Evolutionary conservation across 345 rosid species (phyloP).

Genomic region (Psidium guajava): DNA sequence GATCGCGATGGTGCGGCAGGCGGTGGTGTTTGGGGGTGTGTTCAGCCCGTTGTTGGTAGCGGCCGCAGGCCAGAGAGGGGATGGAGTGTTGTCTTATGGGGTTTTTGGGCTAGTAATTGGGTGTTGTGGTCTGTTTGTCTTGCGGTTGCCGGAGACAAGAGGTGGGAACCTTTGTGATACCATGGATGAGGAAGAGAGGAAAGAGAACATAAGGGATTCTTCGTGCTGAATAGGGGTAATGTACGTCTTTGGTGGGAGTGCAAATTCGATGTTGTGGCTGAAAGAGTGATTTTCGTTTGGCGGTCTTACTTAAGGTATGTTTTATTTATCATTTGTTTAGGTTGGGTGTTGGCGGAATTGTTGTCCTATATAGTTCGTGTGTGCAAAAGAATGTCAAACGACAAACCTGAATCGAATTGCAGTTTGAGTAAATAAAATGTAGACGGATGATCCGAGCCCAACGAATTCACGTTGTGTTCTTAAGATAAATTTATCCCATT

Average conservation of each 20-base stretch:
- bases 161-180: slow-evolving; percentile 7
- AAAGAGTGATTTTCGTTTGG: not conserved
- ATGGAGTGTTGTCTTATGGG: not conserved
- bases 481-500: too few relatives aligned
- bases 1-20: slow-evolving; percentile 33
- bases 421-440: too few relatives aligned
- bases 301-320: not conserved
- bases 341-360: too few relatives aligned
- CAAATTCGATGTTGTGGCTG: too few relatives aligned
- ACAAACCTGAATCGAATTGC: too few relatives aligned
- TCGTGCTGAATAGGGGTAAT: not conserved
- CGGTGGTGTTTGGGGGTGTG: slow-evolving; percentile 5
- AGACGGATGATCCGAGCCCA: too few relatives aligned
- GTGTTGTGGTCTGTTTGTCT: slow-evolving; percentile 5
- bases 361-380: too few relatives aligned
- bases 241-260: too few relatives aligned
- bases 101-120: slow-evolving; percentile 6
- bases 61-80: not conserved
- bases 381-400: too few relatives aligned
- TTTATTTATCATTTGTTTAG: not conserved
- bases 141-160: slow-evolving; percentile 7
- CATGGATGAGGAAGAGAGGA: slow-evolving; percentile 16
- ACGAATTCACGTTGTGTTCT: too few relatives aligned
- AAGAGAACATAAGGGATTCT: not conserved
- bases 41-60: slow-evolving; percentile 10